Base-by-base conservation (phyloP, 2,329 filamentous ascomycete species). In the Stemphylium lycopersici region DNA sequence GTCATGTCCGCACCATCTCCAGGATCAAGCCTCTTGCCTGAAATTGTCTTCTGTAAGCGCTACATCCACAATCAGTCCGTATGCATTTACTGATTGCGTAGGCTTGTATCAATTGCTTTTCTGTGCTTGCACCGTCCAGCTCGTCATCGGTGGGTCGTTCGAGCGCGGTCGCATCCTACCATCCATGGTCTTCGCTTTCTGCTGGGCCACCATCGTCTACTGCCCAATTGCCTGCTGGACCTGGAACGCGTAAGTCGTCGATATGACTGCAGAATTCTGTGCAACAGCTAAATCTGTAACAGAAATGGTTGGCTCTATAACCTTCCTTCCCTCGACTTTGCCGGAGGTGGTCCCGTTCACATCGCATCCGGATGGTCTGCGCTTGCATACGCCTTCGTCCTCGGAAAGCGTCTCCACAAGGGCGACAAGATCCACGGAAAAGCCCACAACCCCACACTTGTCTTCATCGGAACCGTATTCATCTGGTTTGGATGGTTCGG, bases 401-500 rank as follows among this genome's bases (percentile, higher is more conserved):
- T 88, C 1, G 86, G 86, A 12, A 85, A 85, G 63, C 79, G 85
- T 39, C 78, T 78, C 55, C 76, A 80, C 52, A 74, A 75, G 37
- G 78, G 79, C 43, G 78, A 81, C 49, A 77, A 79, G 56, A 73
- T 77, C 22, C 80, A 83, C 61, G 76, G 78, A 55, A 85, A 83
- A 68, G 81, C 85, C 1, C 85, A 88, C 67, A 88, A 87, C 69
- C 83, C 85, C 0, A 82, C 84, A 0, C 78, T 88, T 1, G 84
- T 88, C 61, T 86, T 85, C 61, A 78, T 88, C 2, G 86, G 86
- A 2, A 88, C 85, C 0, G 77, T 86, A 1, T 76, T 88, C 36
- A 87, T 88, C 56, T 88, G 85, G 85, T 86, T 87, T 55, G 85
- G 81, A 7, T 85, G 83, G 83, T 81, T 83, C 56, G 83, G 82